phyloP scores from a whole-genome alignment of 139 green algal genomes.

The Raphidocelis subcapitata region DNA sequence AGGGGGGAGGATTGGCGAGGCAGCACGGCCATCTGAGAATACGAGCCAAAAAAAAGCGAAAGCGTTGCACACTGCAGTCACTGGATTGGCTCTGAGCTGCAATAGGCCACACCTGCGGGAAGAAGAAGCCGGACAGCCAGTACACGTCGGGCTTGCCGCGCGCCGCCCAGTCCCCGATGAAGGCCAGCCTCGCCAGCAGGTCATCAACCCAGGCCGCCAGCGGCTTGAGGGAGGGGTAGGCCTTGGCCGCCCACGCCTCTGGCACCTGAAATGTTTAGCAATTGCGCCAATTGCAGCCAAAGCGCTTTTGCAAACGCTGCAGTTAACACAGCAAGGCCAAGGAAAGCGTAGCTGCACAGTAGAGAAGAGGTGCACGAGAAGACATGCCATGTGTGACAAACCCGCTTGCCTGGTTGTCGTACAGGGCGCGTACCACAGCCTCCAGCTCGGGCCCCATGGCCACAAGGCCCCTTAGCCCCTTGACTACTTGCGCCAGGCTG shows the following conservation, averaged over 20 bases:
- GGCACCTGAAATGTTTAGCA: constrained; percentile 71
- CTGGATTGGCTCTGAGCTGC: no score
- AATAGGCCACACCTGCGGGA: constrained; percentile 77
- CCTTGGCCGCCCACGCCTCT: constrained; percentile 75
- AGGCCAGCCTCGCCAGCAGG: constrained; percentile 68
- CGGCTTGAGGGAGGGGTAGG: constrained; percentile 86
- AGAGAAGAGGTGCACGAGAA: background rate
- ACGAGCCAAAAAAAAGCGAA: constrained; percentile 7
- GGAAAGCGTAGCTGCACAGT: no score
- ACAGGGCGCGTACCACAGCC: constrained; percentile 65
- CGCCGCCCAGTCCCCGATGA: constrained; percentile 71
- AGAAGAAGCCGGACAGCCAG: constrained; percentile 91
- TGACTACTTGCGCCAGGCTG: constrained; percentile 49
- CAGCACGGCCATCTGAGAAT: background rate
- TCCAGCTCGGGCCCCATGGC: constrained; percentile 83
- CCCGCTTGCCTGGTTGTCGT: constrained; percentile 73
- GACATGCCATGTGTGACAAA: no score
- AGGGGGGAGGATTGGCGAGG: constrained; percentile 18
- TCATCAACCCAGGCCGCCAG: constrained; percentile 76
- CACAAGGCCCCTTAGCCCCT: constrained; percentile 72
- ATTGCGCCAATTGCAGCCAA: no score
- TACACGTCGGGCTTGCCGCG: constrained; percentile 62
- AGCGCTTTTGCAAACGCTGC: no score
- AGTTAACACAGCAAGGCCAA: no score
- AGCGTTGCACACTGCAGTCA: no score